phyloP scores from a whole-genome alignment of 306 rosid species.

The Quercus parvula region DNA sequence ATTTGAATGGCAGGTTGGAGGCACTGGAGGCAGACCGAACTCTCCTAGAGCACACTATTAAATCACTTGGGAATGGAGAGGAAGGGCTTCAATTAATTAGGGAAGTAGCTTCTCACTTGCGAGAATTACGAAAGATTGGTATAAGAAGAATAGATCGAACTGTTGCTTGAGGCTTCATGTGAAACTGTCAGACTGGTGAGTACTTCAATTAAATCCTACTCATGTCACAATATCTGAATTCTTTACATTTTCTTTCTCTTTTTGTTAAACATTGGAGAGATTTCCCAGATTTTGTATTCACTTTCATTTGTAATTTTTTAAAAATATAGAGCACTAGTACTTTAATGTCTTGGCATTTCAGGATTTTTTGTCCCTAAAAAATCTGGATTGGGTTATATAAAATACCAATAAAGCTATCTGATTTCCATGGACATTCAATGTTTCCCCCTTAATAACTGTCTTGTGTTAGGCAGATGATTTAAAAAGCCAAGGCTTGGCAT shows the following conservation, averaged over 20 bases:
- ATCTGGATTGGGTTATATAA: too few species aligned
- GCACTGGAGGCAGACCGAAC: slow-evolving; percentile 60
- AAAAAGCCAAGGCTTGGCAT: too few species aligned
- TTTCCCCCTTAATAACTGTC: too few species aligned
- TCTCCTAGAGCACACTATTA: slow-evolving; percentile 61
- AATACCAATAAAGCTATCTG: too few species aligned
- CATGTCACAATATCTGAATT: not conserved
- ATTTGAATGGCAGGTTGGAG: slow-evolving; percentile 55
- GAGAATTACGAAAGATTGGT: slow-evolving; percentile 52
- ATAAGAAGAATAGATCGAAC: slow-evolving; percentile 38
- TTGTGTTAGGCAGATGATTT: too few species aligned
- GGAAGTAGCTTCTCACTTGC: slow-evolving; percentile 71
- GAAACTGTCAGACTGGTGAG: slow-evolving; percentile 41
- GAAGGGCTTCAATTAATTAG: slow-evolving; percentile 65
- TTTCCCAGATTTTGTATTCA: not conserved
- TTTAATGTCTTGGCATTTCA: not conserved
- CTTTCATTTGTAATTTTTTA: not conserved
- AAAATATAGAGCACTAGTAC: not conserved
- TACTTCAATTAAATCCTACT: not conserved
- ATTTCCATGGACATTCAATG: too few species aligned
- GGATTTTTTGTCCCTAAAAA: too few species aligned
- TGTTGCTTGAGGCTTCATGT: slow-evolving; percentile 31
- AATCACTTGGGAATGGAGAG: slow-evolving; percentile 49
- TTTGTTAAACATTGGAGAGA: not conserved
- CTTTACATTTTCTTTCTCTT: not conserved